Percentiles rank a stretch among this genome's conserved stretches.
These are phyloP conservation scores for Talaromyces pinophilus DNA, from an alignment of 2,329 filamentous ascomycete genomes.

Conservation along the genomic window DNA sequence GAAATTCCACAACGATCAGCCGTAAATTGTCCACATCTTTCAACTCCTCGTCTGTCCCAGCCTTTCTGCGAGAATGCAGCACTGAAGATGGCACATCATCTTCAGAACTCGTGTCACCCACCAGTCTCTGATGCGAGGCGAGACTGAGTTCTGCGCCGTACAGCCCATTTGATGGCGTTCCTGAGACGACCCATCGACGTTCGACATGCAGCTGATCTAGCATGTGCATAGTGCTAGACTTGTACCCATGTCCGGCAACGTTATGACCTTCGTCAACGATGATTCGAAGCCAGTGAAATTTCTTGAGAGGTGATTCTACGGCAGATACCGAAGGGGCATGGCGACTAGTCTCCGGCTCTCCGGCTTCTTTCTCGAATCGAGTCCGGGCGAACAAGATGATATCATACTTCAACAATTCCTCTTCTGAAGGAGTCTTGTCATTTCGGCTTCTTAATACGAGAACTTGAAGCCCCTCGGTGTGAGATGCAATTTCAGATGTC, in stretches of 20 bases:
- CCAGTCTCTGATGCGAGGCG: slow-evolving; percentile 43
- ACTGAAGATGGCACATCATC: slow-evolving; percentile 35
- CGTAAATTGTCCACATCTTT: slow-evolving; percentile 68
- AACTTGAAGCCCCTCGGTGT: slow-evolving; percentile 67
- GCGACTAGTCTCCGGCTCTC: slow-evolving; percentile 53
- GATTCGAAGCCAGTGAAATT: slow-evolving; percentile 80
- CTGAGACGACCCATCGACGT: slow-evolving; percentile 84
- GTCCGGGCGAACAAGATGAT: slow-evolving; percentile 74
- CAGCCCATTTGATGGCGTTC: slow-evolving; percentile 81
- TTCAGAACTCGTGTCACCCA: slow-evolving; percentile 37
- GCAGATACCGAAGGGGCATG: slow-evolving; percentile 45
- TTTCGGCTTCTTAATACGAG: slow-evolving; percentile 60
- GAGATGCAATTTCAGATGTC: slow-evolving; percentile 76
- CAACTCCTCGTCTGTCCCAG: slow-evolving; percentile 55
- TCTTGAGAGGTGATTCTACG: slow-evolving; percentile 64
- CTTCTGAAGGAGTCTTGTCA: slow-evolving; percentile 57
- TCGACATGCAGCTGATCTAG: slow-evolving; percentile 61
- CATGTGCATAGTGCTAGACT: slow-evolving; percentile 60
- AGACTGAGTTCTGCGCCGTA: slow-evolving; percentile 71
- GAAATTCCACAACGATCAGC: slow-evolving; percentile 66
- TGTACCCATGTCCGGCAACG: slow-evolving; percentile 66
- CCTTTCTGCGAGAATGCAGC: slow-evolving; percentile 38
- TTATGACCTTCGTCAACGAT: slow-evolving; percentile 92
- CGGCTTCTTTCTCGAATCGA: slow-evolving; percentile 69
- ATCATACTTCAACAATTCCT: slow-evolving; percentile 67